Evolutionary conservation across 1,139 yeast species (phyloP).

Genomic region (Protomyces inouyei): DNA sequence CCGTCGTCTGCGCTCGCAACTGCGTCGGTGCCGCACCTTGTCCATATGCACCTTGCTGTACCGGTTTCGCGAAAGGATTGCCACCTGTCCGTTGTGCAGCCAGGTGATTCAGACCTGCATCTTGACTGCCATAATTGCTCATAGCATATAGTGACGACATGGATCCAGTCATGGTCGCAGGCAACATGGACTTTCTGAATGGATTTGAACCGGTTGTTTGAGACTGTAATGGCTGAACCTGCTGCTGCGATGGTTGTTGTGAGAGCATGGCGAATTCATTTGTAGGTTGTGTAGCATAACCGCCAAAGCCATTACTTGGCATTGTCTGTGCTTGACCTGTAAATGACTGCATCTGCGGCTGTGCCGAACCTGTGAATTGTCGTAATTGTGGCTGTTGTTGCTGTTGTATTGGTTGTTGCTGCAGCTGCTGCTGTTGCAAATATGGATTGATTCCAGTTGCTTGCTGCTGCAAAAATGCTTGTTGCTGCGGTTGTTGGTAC

Average conservation of each 20-base stretch:
- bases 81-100: conserved; percentile 22
- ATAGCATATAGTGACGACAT: not conserved
- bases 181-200: conserved; percentile 28
- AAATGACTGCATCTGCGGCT: conserved; percentile 24
- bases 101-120: not conserved
- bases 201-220: conserved; percentile 30
- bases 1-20: not conserved
- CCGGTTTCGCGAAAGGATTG: conserved; percentile 10
- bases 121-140: not conserved
- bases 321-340: conserved; percentile 24
- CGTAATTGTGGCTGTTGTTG: conserved; percentile 30
- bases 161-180: conserved; percentile 1
- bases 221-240: conserved; percentile 10
- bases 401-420: conserved; percentile 16
- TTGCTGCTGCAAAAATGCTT: conserved; percentile 31
- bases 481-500: conserved; percentile 30
- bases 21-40: not conserved
- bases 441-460: conserved; percentile 19
- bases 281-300: conserved; percentile 38
- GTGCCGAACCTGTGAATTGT: conserved; percentile 25
- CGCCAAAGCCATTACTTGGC: conserved; percentile 43
- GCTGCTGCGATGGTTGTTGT: not conserved
- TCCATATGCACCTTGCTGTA: not conserved
- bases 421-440: conserved; percentile 30
- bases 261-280: conserved; percentile 5